phyloP scores from a whole-genome alignment of 768 basidiomycete genomes.

The Lentinus tigrinus region DNA sequence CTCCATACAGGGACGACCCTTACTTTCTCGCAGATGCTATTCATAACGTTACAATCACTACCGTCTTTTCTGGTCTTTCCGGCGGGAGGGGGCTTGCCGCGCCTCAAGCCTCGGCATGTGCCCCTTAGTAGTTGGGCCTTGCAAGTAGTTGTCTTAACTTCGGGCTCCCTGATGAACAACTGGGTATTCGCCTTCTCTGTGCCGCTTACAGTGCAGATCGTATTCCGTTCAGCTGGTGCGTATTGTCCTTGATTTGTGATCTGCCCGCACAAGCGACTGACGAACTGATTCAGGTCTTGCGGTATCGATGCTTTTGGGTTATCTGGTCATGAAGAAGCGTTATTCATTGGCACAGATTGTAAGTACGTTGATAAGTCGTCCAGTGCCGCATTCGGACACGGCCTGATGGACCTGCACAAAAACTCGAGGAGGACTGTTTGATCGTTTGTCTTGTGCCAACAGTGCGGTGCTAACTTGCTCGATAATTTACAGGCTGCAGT shows the following conservation, averaged over 20 bases:
- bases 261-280: not conserved
- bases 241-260: not conserved
- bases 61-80: conserved; percentile 55
- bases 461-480: not conserved
- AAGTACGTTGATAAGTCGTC: conserved; percentile 24
- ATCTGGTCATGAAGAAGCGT: conserved; percentile 52
- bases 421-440: too few species aligned
- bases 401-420: too few species aligned
- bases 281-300: conserved; percentile 54
- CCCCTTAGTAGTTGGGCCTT: conserved; percentile 66
- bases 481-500: conserved; percentile 54
- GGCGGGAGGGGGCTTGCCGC: conserved; percentile 37
- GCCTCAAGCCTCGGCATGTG: conserved; percentile 63
- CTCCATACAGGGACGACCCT: conserved; percentile 63
- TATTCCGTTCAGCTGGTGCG: conserved; percentile 81
- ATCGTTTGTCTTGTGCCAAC: too few species aligned
- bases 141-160: conserved; percentile 68
- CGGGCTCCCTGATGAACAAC: conserved; percentile 74
- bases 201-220: conserved; percentile 76
- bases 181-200: conserved; percentile 78
- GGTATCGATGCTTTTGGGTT: conserved; percentile 75
- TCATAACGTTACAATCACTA: conserved; percentile 67
- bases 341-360: conserved; percentile 67
- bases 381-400: too few species aligned
- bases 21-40: conserved; percentile 82